Percentiles rank a stretch among this genome's conserved stretches.
Evolutionary conservation across 2,329 filamentous ascomycete genomes (phyloP).

Genomic region (Sarocladium oryzae): DNA sequence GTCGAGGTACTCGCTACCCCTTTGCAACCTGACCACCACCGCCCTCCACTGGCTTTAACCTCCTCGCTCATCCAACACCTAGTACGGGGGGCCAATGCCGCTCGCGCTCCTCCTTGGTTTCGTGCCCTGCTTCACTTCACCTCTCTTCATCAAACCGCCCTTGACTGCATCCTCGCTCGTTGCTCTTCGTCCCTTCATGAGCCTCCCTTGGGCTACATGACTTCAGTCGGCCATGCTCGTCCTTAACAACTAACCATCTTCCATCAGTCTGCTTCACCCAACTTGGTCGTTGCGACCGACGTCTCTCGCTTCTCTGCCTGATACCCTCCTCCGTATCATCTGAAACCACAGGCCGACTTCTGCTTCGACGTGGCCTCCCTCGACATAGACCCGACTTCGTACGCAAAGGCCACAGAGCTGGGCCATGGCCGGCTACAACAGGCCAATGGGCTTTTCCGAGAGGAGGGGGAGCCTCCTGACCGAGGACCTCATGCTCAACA

Average conservation of each 20-base stretch:
- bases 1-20: constrained; percentile 1
- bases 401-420: constrained; percentile 12
- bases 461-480: constrained; percentile 51
- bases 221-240: constrained; percentile 1
- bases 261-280: not conserved
- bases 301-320: not conserved
- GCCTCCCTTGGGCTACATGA: constrained; percentile 4
- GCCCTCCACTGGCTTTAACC: constrained; percentile 6
- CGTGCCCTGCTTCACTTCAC: constrained; percentile 8
- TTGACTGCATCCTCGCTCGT: not conserved
- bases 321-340: constrained; percentile 7
- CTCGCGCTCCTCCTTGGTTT: constrained; percentile 6
- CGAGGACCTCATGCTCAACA: constrained; percentile 52
- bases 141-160: constrained; percentile 6
- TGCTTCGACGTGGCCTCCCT: constrained; percentile 9
- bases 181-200: constrained; percentile 2
- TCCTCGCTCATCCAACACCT: constrained; percentile 2
- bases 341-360: constrained; percentile 1
- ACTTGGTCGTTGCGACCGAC: constrained; percentile 2
- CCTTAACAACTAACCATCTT: constrained; percentile 5
- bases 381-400: not conserved
- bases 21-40: not conserved
- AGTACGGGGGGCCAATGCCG: constrained; percentile 6
- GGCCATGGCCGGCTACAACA: constrained; percentile 29
- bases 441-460: constrained; percentile 53